phyloP scores from a whole-genome alignment of 1,284 basidiomycete genomes.

The Ustilago tritici region DNA sequence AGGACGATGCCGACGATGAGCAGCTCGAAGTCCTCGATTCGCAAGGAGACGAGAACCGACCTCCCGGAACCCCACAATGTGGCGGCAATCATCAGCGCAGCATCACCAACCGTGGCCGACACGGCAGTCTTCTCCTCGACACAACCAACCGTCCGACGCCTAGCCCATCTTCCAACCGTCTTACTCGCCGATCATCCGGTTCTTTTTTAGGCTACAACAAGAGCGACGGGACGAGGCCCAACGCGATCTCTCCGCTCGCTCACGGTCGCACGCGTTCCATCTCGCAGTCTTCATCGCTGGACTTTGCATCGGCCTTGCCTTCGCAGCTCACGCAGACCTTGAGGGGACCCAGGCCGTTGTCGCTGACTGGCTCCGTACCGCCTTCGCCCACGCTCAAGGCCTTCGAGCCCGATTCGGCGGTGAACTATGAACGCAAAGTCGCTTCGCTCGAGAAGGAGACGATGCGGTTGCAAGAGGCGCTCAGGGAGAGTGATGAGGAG shows the following conservation, averaged over 20 bases:
- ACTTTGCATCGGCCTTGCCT: slow-evolving; percentile 47
- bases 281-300: slow-evolving; percentile 62
- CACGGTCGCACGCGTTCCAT: slow-evolving; percentile 55
- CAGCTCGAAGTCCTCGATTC: slow-evolving; percentile 58
- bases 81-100: slow-evolving; percentile 23
- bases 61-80: slow-evolving; percentile 23
- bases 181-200: slow-evolving; percentile 58
- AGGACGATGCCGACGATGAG: slow-evolving; percentile 44
- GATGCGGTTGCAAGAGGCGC: slow-evolving; percentile 56
- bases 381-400: slow-evolving; percentile 56
- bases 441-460: slow-evolving; percentile 61
- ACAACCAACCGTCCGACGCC: slow-evolving; percentile 47
- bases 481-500: slow-evolving; percentile 64
- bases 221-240: slow-evolving; percentile 48
- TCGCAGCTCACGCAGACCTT: slow-evolving; percentile 29
- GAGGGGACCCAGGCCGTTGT: slow-evolving; percentile 53
- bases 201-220: slow-evolving; percentile 66
- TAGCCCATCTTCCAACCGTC: slow-evolving; percentile 33
- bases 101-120: slow-evolving; percentile 37
- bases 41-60: slow-evolving; percentile 34
- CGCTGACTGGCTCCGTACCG: slow-evolving; percentile 53
- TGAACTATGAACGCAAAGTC: slow-evolving; percentile 61
- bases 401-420: slow-evolving; percentile 52
- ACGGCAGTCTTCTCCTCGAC: slow-evolving; percentile 54
- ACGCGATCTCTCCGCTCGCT: slow-evolving; percentile 38